A percentile compares a stretch with the other conserved stretches of the same genome.
Conservation (phyloP, 2,329 filamentous ascomycete genomes). For the Fusarium chaquense region DNA sequence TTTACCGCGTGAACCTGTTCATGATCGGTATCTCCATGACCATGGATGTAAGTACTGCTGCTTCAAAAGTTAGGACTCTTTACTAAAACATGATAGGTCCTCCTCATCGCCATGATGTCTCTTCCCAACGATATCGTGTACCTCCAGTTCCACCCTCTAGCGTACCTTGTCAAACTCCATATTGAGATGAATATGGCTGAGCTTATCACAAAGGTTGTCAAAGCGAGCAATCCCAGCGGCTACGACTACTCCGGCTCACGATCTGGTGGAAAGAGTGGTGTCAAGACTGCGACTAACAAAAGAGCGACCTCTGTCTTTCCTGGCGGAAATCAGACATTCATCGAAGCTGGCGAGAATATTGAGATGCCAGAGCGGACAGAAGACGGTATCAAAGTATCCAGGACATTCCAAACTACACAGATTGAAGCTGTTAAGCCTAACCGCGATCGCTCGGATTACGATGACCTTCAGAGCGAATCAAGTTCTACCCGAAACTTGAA, state of each 20-base stretch:
- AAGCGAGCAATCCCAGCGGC: slow-evolving; percentile 43
- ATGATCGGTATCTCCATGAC: slow-evolving; percentile 51
- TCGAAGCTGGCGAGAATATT: slow-evolving; percentile 41
- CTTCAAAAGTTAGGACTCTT: fast-evolving
- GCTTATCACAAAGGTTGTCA: slow-evolving; percentile 59
- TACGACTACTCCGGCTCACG: slow-evolving; percentile 44
- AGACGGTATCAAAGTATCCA: slow-evolving; percentile 44
- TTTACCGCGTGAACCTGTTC: slow-evolving; percentile 54
- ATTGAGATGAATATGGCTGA: slow-evolving; percentile 68
- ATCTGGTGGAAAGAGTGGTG: slow-evolving; percentile 38
- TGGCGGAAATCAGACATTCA: slow-evolving; percentile 35
- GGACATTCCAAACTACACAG: slow-evolving; percentile 44
- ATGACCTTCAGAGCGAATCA: slow-evolving; percentile 45
- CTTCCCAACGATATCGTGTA: slow-evolving; percentile 49
- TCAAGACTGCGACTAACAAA: slow-evolving; percentile 17
- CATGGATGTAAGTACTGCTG: slow-evolving; percentile 42
- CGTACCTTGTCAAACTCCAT: slow-evolving; percentile 65
- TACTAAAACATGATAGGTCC: slow-evolving; percentile 30
- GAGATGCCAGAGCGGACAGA: slow-evolving; percentile 35
- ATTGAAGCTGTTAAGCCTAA: slow-evolving; percentile 35
- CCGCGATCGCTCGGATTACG: slow-evolving; percentile 34
- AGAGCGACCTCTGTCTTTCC: slow-evolving; percentile 40
- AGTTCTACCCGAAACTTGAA: slow-evolving; percentile 45
- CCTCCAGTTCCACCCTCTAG: slow-evolving; percentile 64
- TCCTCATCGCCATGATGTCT: slow-evolving; percentile 51